These are phyloP conservation scores for Calophaca sinica DNA, from an alignment of 306 rosid species.

Conservation along the genomic window DNA sequence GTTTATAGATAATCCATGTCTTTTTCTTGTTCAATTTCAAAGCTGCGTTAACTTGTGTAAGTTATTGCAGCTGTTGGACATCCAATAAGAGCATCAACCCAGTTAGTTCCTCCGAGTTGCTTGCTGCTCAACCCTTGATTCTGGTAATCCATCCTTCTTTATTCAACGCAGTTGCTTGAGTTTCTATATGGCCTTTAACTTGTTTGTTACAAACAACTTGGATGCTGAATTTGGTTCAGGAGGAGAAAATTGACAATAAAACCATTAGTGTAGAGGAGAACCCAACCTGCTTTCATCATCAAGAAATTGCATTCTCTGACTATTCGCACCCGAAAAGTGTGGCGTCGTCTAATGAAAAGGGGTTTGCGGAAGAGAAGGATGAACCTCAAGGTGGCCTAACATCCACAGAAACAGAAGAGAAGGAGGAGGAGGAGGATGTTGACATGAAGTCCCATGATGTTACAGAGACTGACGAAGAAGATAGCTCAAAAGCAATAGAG, in stretches of 20 bases:
- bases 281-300: slow-evolving; percentile 35
- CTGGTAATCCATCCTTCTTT: slow-evolving; percentile 42
- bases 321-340: slow-evolving; percentile 51
- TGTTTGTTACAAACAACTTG: background rate
- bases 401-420: slow-evolving; percentile 42
- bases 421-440: slow-evolving; percentile 8
- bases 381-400: slow-evolving; percentile 36
- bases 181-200: background rate
- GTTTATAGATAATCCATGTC: too few relatives aligned
- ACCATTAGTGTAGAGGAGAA: slow-evolving; percentile 1
- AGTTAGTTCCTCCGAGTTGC: slow-evolving; percentile 32
- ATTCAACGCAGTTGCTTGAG: background rate
- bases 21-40: background rate
- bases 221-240: slow-evolving; percentile 43
- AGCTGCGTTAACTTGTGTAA: background rate
- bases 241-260: slow-evolving; percentile 43
- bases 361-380: slow-evolving; percentile 19
- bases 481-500: slow-evolving; percentile 44
- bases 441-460: slow-evolving; percentile 24
- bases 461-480: slow-evolving; percentile 30
- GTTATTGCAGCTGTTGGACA: slow-evolving; percentile 26
- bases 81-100: slow-evolving; percentile 25
- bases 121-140: slow-evolving; percentile 35
- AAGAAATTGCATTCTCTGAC: slow-evolving; percentile 51
- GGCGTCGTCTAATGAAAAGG: slow-evolving; percentile 39